Conservation (phyloP, 768 basidiomycete genomes). For the Leucogyrophana mollusca region DNA sequence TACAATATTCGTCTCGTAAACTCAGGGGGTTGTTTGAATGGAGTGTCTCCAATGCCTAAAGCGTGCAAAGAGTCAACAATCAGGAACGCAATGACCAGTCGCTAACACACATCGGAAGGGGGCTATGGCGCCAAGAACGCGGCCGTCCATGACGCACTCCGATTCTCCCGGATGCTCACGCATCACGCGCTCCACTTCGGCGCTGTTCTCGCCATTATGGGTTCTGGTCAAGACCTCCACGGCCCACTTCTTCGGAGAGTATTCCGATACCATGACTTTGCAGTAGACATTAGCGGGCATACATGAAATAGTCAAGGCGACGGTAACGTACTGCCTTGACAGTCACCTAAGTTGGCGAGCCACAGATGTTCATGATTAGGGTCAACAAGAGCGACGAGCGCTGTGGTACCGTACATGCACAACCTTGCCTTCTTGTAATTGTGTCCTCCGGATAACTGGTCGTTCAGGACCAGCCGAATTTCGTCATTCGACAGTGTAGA, state of each 20-base stretch:
- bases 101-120: slow-evolving; percentile 67
- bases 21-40: slow-evolving; percentile 71
- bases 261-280: slow-evolving; percentile 51
- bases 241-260: slow-evolving; percentile 51
- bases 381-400: slow-evolving; percentile 70
- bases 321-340: slow-evolving; percentile 61
- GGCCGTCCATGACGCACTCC: slow-evolving; percentile 61
- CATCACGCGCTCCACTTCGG: slow-evolving; percentile 63
- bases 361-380: slow-evolving; percentile 68
- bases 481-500: slow-evolving; percentile 52
- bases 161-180: slow-evolving; percentile 68
- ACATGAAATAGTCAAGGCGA: slow-evolving; percentile 3
- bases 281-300: slow-evolving; percentile 12
- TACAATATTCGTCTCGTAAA: slow-evolving; percentile 67
- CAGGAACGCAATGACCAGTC: slow-evolving; percentile 14
- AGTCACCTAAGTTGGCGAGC: slow-evolving; percentile 81
- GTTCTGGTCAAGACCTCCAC: slow-evolving; percentile 58
- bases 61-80: slow-evolving; percentile 9
- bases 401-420: slow-evolving; percentile 81
- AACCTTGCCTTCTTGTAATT: slow-evolving; percentile 67
- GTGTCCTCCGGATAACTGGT: slow-evolving; percentile 52
- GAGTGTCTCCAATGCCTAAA: slow-evolving; percentile 65
- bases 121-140: slow-evolving; percentile 76
- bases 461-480: slow-evolving; percentile 62
- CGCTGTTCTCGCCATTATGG: slow-evolving; percentile 70